phyloP scores from a whole-genome alignment of 495 filamentous ascomycete genomes.

The Hyphodiscus hymeniophilus region DNA sequence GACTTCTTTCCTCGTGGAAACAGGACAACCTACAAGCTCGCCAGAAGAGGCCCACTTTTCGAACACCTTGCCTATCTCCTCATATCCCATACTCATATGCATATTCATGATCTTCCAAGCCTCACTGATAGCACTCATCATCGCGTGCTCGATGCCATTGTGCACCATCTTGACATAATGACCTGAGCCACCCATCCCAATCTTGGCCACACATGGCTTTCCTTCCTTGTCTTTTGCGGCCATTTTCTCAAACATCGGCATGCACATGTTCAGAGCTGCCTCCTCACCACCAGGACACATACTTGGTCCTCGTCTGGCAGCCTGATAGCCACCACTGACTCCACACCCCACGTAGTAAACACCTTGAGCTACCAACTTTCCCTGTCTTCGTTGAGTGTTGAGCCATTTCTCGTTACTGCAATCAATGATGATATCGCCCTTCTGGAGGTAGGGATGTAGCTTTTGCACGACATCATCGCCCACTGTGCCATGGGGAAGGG shows the following conservation, averaged over 20 bases:
- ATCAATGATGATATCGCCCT: slow-evolving; percentile 64
- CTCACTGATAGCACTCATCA: slow-evolving; percentile 37
- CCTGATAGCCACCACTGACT: slow-evolving; percentile 63
- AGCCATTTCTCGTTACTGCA: slow-evolving; percentile 64
- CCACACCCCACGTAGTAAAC: slow-evolving; percentile 62
- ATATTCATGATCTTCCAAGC: slow-evolving; percentile 57
- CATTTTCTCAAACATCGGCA: slow-evolving; percentile 55
- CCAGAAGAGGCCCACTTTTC: slow-evolving; percentile 51
- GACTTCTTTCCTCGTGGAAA: too few species aligned
- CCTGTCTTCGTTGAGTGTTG: slow-evolving; percentile 58
- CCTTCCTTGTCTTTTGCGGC: slow-evolving; percentile 48
- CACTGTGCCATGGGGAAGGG: slow-evolving; percentile 58
- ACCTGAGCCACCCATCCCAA: slow-evolving; percentile 56
- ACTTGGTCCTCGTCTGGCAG: slow-evolving; percentile 53
- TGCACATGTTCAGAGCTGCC: slow-evolving; percentile 45
- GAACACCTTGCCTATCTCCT: slow-evolving; percentile 56
- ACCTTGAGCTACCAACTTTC: slow-evolving; percentile 41
- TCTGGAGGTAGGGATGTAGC: slow-evolving; percentile 45
- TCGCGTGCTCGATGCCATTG: slow-evolving; percentile 61
- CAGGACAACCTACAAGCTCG: too few species aligned
- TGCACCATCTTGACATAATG: slow-evolving; percentile 77
- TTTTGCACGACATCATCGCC: slow-evolving; percentile 56
- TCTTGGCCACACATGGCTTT: slow-evolving; percentile 51
- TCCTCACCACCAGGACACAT: slow-evolving; percentile 59
- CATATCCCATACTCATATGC: slow-evolving; percentile 50